phyloP scores from a whole-genome alignment of 2,329 filamentous ascomycete genomes.

The Fusarium anguioides region DNA sequence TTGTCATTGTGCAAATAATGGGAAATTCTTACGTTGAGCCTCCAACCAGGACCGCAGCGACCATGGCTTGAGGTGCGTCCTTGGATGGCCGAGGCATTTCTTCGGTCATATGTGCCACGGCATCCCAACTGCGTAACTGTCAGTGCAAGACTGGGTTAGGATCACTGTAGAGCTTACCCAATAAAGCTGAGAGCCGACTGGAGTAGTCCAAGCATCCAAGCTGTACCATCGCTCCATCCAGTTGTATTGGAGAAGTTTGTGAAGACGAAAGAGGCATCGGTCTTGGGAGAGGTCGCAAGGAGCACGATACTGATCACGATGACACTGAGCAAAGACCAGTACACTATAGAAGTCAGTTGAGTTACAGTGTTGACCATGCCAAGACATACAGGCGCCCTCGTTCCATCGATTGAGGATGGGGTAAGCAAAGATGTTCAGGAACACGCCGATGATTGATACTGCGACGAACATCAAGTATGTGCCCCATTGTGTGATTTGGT shows the following conservation, averaged over 20 bases:
- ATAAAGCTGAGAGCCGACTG: conserved; percentile 52
- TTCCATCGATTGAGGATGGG: conserved; percentile 56
- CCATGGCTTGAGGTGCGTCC: conserved; percentile 56
- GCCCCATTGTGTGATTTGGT: conserved; percentile 53
- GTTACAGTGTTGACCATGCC: background rate
- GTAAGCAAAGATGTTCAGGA: conserved; percentile 57
- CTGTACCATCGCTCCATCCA: conserved; percentile 58
- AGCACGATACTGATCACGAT: conserved; percentile 57
- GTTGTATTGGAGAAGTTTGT: conserved; percentile 58
- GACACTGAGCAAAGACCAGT: conserved; percentile 56
- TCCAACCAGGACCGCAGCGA: conserved; percentile 53
- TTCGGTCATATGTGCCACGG: conserved; percentile 58
- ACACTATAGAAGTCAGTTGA: conserved; percentile 42
- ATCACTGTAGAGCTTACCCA: conserved; percentile 18
- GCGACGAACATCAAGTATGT: conserved; percentile 57
- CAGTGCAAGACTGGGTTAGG: background rate
- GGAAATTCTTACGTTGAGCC: conserved; percentile 52
- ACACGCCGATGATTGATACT: conserved; percentile 36
- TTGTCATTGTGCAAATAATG: fast-evolving
- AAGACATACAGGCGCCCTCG: conserved; percentile 50
- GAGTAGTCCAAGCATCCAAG: conserved; percentile 60
- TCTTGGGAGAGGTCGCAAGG: conserved; percentile 54
- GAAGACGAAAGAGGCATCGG: conserved; percentile 57
- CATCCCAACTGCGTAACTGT: conserved; percentile 52
- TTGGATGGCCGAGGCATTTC: conserved; percentile 57